Percentiles rank a stretch among this genome's conserved stretches.
Evolutionary conservation across 2,329 filamentous ascomycete genomes (phyloP).

Genomic region (Epichloe coenophiala): DNA sequence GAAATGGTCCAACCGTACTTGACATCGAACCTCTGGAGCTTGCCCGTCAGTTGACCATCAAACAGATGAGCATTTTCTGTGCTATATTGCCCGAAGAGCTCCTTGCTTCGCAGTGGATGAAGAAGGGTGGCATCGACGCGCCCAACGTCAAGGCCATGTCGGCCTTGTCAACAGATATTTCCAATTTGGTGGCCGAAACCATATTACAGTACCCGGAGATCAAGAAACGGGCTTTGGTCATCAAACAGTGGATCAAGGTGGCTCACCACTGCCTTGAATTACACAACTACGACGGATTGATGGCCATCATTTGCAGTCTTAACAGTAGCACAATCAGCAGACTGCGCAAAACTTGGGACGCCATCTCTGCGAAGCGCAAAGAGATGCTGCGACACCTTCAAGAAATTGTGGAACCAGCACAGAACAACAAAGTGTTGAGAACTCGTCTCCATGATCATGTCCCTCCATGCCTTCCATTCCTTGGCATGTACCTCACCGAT

Average conservation of each 20-base stretch:
- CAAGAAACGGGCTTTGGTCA: constrained; percentile 78
- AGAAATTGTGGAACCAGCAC: constrained; percentile 73
- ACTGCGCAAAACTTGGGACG: constrained; percentile 83
- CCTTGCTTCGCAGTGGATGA: constrained; percentile 85
- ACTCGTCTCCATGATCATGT: constrained; percentile 73
- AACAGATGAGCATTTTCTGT: constrained; percentile 84
- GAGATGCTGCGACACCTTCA: constrained; percentile 66
- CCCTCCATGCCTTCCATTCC: constrained; percentile 84
- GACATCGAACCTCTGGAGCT: constrained; percentile 89
- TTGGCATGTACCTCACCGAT: constrained; percentile 93
- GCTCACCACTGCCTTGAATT: constrained; percentile 75
- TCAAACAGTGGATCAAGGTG: constrained; percentile 98
- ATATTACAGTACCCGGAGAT: constrained; percentile 80
- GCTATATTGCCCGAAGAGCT: constrained; percentile 86
- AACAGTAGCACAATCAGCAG: constrained; percentile 86
- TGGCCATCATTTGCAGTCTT: constrained; percentile 91
- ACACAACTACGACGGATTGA: constrained; percentile 90
- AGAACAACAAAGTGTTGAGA: constrained; percentile 82
- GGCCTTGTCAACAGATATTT: constrained; percentile 77
- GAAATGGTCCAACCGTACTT: constrained; percentile 57
- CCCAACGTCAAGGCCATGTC: constrained; percentile 93
- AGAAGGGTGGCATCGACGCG: constrained; percentile 64
- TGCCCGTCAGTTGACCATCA: constrained; percentile 82
- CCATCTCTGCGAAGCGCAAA: constrained; percentile 72
- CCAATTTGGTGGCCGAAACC: constrained; percentile 84